Percentiles rank a stretch among this genome's conserved stretches.
Evolutionary conservation across 23 red algal genomes (phyloP).

Genomic region (Gracilariopsis chorda): DNA sequence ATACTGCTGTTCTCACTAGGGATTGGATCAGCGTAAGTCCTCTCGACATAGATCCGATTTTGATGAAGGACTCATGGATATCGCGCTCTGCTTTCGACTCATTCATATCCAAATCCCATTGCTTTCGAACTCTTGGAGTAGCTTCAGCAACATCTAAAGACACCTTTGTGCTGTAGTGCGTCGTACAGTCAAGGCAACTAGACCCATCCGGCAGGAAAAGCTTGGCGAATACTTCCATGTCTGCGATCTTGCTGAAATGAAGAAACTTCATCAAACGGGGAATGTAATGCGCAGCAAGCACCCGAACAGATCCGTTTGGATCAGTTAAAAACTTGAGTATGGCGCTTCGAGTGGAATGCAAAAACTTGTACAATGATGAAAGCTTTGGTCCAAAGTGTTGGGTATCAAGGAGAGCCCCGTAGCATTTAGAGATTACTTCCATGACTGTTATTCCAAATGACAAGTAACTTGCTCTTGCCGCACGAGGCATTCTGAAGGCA

Average conservation of each 20-base stretch:
- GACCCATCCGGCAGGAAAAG: not conserved
- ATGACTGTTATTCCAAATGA: slow-evolving; percentile 17
- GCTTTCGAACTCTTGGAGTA: not conserved
- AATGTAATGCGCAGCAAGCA: slow-evolving; percentile 1
- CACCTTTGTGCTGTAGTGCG: not conserved
- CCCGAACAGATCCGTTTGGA: slow-evolving; percentile 24
- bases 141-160: not conserved
- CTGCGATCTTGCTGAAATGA: not conserved
- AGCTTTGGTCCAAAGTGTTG: not conserved
- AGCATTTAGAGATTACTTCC: not conserved
- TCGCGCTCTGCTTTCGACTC: not conserved
- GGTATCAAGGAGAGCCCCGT: not conserved
- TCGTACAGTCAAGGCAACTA: not conserved
- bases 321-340: slow-evolving; percentile 42
- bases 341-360: slow-evolving; percentile 22
- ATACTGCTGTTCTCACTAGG: not conserved
- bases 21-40: not conserved
- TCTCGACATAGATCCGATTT: slow-evolving; percentile 21
- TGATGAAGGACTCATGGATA: not conserved
- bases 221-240: not conserved
- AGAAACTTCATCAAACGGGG: not conserved
- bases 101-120: not conserved
- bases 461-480: not conserved
- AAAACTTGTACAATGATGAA: not conserved
- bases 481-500: slow-evolving; percentile 58